These are phyloP conservation scores for Tolypocladium inflatum DNA, from an alignment of 2,329 filamentous ascomycete species.

Conservation along the genomic window DNA sequence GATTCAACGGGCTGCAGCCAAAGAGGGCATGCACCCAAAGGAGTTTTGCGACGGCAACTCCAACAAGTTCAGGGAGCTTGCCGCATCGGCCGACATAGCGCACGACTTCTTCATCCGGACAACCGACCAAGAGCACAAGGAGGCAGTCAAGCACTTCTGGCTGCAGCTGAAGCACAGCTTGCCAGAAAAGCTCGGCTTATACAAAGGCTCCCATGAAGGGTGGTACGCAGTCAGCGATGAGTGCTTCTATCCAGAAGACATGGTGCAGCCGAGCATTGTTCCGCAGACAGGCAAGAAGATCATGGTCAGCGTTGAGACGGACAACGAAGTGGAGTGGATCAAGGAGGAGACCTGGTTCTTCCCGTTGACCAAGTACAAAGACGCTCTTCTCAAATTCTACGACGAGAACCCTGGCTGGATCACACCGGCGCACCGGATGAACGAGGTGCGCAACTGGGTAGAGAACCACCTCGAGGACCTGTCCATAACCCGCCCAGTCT, in stretches of 20 bases:
- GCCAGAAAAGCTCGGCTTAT: slow-evolving; percentile 62
- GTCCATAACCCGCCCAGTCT: slow-evolving; percentile 74
- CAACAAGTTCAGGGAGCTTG: slow-evolving; percentile 68
- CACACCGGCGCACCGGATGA: slow-evolving; percentile 61
- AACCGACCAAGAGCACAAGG: slow-evolving; percentile 71
- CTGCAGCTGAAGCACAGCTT: slow-evolving; percentile 50
- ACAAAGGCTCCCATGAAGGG: slow-evolving; percentile 77
- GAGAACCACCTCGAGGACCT: slow-evolving; percentile 72
- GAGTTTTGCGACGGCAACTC: slow-evolving; percentile 84
- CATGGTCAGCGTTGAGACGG: slow-evolving; percentile 77
- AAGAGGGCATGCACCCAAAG: slow-evolving; percentile 62
- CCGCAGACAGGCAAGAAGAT: slow-evolving; percentile 74
- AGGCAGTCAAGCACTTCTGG: slow-evolving; percentile 88
- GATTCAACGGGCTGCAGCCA: slow-evolving; percentile 76
- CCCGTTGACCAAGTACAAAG: slow-evolving; percentile 70
- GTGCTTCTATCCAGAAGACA: slow-evolving; percentile 78
- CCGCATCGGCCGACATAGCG: slow-evolving; percentile 56
- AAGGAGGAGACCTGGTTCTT: slow-evolving; percentile 95
- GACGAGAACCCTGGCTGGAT: slow-evolving; percentile 69
- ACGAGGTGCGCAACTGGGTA: slow-evolving; percentile 71
- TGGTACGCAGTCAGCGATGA: slow-evolving; percentile 98
- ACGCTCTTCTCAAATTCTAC: slow-evolving; percentile 75
- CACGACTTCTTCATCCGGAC: slow-evolving; percentile 90
- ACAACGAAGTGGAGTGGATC: slow-evolving; percentile 89
- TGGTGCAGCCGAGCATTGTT: slow-evolving; percentile 65